These are phyloP conservation scores for Calophaca sinica DNA, from an alignment of 306 rosid species.

Conservation along the genomic window DNA sequence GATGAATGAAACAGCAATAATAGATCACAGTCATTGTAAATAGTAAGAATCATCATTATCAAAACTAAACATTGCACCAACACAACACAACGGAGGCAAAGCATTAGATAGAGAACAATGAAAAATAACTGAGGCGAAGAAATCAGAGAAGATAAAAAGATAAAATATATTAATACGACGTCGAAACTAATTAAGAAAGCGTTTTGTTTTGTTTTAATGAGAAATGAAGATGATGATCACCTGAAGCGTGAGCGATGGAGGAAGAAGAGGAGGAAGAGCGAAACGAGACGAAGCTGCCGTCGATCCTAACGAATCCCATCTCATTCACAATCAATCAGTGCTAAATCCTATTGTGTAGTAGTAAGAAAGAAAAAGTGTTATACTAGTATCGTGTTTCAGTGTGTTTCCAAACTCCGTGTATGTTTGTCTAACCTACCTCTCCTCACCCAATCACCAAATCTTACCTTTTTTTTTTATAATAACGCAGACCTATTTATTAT, in stretches of 20 bases:
- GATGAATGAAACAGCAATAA: neutral
- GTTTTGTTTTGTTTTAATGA: too few species aligned
- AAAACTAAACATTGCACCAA: too few species aligned
- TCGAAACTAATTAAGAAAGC: too few species aligned
- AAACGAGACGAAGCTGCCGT: constrained; percentile 36
- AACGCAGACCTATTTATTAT: too few species aligned
- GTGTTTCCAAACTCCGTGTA: neutral
- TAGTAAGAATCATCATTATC: neutral
- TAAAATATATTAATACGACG: neutral
- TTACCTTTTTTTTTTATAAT: too few species aligned
- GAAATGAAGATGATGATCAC: constrained; percentile 31
- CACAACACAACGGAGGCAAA: too few species aligned
- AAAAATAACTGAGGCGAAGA: neutral
- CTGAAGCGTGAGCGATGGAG: constrained; percentile 53
- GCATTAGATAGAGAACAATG: neutral
- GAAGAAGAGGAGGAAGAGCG: constrained; percentile 49
- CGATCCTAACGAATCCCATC: constrained; percentile 53
- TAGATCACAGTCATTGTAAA: constrained; percentile 22
- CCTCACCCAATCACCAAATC: neutral
- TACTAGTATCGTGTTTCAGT: neutral
- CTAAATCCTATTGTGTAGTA: neutral
- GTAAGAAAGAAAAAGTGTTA: too few species aligned
- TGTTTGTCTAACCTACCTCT: neutral
- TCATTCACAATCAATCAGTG: neutral
- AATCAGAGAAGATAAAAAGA: neutral